phyloP scores from a whole-genome alignment of 805 yeast species.

The Teunomyces cretensis region DNA sequence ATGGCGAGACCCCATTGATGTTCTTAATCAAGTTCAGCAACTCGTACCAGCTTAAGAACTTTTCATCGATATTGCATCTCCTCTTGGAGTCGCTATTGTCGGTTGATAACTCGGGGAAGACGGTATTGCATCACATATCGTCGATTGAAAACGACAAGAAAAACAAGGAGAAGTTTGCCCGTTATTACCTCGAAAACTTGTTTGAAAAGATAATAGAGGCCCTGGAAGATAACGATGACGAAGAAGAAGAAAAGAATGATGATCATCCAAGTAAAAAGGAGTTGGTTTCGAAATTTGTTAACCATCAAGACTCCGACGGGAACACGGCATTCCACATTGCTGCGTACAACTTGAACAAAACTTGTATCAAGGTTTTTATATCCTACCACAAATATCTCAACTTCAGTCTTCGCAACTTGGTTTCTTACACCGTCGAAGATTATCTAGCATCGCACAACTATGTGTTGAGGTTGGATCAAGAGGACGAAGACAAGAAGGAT shows the following conservation, averaged over 20 bases:
- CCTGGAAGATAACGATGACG: conserved; percentile 13
- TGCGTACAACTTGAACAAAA: conserved; percentile 43
- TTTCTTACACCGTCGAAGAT: conserved; percentile 25
- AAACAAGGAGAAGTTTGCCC: conserved; percentile 35
- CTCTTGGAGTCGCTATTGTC: conserved; percentile 35
- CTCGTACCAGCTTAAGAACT: conserved; percentile 37
- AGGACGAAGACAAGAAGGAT: conserved; percentile 2
- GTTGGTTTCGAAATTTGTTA: conserved; percentile 54
- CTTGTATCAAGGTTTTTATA: conserved; percentile 25
- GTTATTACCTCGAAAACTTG: conserved; percentile 38
- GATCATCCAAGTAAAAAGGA: conserved; percentile 5
- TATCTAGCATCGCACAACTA: conserved; percentile 29
- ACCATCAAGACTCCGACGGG: conserved; percentile 89
- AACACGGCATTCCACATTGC: conserved; percentile 94
- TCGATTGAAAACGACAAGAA: conserved; percentile 26
- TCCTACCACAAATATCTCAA: conserved; percentile 23
- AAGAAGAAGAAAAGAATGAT: conserved; percentile 21
- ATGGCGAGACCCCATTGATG: conserved; percentile 83
- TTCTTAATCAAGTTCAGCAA: conserved; percentile 42
- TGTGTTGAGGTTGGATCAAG: conserved; percentile 21
- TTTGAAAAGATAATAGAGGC: conserved; percentile 33
- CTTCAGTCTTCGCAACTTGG: conserved; percentile 23
- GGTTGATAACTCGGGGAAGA: conserved; percentile 39
- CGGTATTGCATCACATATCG: conserved; percentile 44
- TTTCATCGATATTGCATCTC: conserved; percentile 33